Conservation (phyloP, 192 early-diverging fungal genomes). For the Cetraspora pellucida region DNA sequence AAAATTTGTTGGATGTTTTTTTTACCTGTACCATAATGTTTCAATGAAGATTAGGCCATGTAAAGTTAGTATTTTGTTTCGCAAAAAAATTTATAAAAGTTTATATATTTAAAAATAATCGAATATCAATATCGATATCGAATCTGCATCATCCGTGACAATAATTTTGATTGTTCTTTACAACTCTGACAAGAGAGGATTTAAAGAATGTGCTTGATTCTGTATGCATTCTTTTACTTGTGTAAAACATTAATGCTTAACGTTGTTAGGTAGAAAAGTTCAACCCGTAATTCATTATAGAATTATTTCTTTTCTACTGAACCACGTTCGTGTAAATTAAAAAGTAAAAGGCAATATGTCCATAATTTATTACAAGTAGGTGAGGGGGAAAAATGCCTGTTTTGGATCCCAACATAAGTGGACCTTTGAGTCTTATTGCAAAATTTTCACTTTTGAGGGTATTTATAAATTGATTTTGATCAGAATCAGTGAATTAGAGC, state of each 20-base stretch:
- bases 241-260: not conserved
- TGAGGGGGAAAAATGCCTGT: constrained; percentile 91
- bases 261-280: not conserved
- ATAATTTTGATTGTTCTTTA: too few relatives aligned
- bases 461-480: constrained; percentile 18
- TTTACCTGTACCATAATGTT: too few relatives aligned
- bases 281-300: not conserved
- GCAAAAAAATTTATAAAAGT: too few relatives aligned
- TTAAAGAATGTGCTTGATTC: constrained; percentile 77
- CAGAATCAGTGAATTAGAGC: not conserved
- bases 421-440: constrained; percentile 82
- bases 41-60: too few relatives aligned
- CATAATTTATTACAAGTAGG: constrained; percentile 44
- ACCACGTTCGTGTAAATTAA: too few relatives aligned
- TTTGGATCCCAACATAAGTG: constrained; percentile 81
- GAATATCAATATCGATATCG: too few relatives aligned
- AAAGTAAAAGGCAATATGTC: too few relatives aligned
- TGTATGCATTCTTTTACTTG: constrained; percentile 44
- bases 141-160: too few relatives aligned
- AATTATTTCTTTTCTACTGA: constrained; percentile 4
- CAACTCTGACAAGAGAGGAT: constrained; percentile 59
- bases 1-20: too few relatives aligned
- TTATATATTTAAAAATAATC: too few relatives aligned
- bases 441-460: constrained; percentile 87
- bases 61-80: too few relatives aligned